A percentile compares a stretch with the other conserved stretches of the same genome.
phyloP scores from a whole-genome alignment of 768 basidiomycete species.

The Naganishia randhawae region DNA sequence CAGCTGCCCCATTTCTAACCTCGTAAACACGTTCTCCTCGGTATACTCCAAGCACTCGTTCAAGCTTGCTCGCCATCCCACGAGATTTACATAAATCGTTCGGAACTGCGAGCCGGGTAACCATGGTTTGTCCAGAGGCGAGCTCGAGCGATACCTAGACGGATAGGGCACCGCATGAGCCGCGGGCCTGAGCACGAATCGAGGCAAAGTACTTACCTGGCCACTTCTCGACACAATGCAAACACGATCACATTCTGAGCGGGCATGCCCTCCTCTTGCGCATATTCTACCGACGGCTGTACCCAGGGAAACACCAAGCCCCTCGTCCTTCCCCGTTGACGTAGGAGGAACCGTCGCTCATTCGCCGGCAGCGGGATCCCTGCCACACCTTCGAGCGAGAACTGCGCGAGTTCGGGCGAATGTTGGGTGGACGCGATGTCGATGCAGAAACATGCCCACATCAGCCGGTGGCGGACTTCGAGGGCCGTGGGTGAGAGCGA shows the following conservation, averaged over 20 bases:
- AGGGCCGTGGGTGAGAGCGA: neutral
- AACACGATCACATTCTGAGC: slow-evolving; percentile 12
- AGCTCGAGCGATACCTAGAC: neutral
- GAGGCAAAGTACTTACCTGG: neutral
- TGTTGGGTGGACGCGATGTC: slow-evolving; percentile 8
- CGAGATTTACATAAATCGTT: neutral
- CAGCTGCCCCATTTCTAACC: slow-evolving; percentile 12
- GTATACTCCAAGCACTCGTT: slow-evolving; percentile 3
- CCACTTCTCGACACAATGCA: neutral
- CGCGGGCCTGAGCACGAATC: neutral
- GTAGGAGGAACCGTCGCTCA: slow-evolving; percentile 10
- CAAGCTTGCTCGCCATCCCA: slow-evolving; percentile 2
- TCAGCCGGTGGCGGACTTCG: slow-evolving; percentile 7
- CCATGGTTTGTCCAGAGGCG: slow-evolving; percentile 1
- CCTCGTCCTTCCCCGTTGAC: neutral
- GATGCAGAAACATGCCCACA: slow-evolving; percentile 23
- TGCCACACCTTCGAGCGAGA: slow-evolving; percentile 1
- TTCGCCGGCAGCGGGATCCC: slow-evolving; percentile 7
- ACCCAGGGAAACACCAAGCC: neutral
- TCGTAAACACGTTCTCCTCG: slow-evolving; percentile 5
- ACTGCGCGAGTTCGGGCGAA: slow-evolving; percentile 1
- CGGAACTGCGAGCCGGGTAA: neutral
- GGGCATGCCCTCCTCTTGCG: slow-evolving; percentile 1
- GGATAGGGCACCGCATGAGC: neutral
- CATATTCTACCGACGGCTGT: neutral